A percentile compares a stretch with the other conserved stretches of the same genome.
Conservation (phyloP, 352 stramenopile species). For the Phytopythium helicoides region DNA sequence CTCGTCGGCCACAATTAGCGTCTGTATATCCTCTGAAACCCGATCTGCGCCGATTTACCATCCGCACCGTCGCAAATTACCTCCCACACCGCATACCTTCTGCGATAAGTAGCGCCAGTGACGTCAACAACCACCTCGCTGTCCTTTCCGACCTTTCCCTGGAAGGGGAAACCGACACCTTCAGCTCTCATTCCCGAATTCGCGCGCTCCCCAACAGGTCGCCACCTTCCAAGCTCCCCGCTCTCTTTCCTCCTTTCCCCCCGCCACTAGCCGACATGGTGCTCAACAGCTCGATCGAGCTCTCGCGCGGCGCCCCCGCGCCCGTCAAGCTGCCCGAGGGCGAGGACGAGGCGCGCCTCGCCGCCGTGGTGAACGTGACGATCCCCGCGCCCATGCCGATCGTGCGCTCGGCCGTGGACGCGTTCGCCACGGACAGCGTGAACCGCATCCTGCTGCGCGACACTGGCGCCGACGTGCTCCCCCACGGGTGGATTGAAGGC, state of each 20-base stretch:
- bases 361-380: conserved; percentile 27
- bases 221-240: not conserved
- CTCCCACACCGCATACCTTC: not conserved
- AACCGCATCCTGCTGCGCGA: conserved; percentile 54
- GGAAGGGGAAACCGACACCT: not conserved
- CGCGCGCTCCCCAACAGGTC: conserved; percentile 11
- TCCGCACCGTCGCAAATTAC: conserved; percentile 3
- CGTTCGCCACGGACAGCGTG: conserved; percentile 59
- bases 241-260: conserved; percentile 4
- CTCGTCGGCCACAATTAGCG: no score
- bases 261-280: conserved; percentile 27
- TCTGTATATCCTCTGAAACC: not conserved
- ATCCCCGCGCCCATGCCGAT: conserved; percentile 51
- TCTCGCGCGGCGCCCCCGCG: conserved; percentile 34
- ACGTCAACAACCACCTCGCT: conserved; percentile 5
- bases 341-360: conserved; percentile 31
- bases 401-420: conserved; percentile 43
- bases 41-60: not conserved
- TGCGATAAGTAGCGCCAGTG: conserved; percentile 3
- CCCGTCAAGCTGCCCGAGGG: conserved; percentile 33
- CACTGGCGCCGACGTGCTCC: conserved; percentile 54
- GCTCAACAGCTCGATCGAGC: conserved; percentile 47
- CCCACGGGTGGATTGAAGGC: conserved; percentile 61
- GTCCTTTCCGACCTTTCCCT: conserved; percentile 2
- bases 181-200: conserved; percentile 34